A percentile compares a stretch with the other conserved stretches of the same genome.
phyloP scores from a whole-genome alignment of 805 yeast genomes.

The Candida suzukii region DNA sequence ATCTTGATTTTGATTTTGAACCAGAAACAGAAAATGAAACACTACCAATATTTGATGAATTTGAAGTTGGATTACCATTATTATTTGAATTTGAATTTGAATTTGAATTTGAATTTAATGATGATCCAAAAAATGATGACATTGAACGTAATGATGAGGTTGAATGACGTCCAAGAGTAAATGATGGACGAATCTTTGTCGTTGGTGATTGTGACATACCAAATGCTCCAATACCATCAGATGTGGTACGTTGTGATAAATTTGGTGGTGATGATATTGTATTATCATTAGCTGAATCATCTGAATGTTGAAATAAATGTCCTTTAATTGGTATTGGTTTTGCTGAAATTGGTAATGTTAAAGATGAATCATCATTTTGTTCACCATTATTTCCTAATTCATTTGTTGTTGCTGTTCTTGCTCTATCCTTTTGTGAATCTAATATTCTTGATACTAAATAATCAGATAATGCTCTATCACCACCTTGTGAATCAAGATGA shows the following conservation, averaged over 20 bases:
- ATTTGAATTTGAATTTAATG: neutral
- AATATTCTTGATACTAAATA: slow-evolving; percentile 8
- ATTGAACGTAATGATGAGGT: neutral
- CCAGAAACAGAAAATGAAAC: no score
- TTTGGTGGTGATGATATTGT: neutral
- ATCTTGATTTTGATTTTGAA: neutral
- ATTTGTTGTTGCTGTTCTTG: no score
- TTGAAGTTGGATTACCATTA: no score
- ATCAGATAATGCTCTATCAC: slow-evolving; percentile 6
- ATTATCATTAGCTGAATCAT: neutral
- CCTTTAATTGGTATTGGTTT: no score
- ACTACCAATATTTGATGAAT: no score
- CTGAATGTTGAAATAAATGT: no score
- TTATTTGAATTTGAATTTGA: no score
- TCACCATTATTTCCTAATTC: no score
- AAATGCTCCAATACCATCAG: slow-evolving; percentile 1
- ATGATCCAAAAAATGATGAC: neutral
- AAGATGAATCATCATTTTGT: no score
- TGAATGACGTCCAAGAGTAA: neutral
- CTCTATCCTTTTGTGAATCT: slow-evolving; percentile 2
- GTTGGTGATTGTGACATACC: slow-evolving; percentile 2
- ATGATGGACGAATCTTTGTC: neutral
- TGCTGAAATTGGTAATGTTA: no score
- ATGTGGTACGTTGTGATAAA: neutral
- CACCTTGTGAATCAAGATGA: neutral